Evolutionary conservation across 73 alveolate species (phyloP), one percentile per base, ranked within the genome.

Genomic region (Uronychia setigera): DNA sequence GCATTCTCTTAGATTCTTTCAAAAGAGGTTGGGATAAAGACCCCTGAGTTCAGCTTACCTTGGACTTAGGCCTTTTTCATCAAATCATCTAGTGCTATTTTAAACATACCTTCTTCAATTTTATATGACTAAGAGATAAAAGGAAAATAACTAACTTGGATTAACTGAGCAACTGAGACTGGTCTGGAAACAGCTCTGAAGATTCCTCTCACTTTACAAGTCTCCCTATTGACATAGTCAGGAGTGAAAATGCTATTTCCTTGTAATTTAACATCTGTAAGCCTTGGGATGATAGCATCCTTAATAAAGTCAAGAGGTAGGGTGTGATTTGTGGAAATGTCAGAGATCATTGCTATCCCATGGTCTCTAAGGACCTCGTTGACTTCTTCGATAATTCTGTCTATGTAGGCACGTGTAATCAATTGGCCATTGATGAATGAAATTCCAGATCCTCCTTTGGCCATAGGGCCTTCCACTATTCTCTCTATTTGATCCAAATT

Each of bases 111-210:
- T 35, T 87, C 93, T 29, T 87, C 93, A 11, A 75, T 27, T 78
- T 46, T 87, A 32, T 58, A 87, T 26, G 74, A 1, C 26, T 26
- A 26, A 9, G n/a, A n/a, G 5, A 5, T 46, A 46, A 11, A 19
- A 46, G 5, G 67, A 5, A 5, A 46, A 19, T 46, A 46, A 5
- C 67, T 46, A 46, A n/a, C 67, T 19, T 46, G 67, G 67, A 86
- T 59, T 19, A 87, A 27, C 19, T 79, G 60, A 14, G 85, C 29
- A 31, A 87, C 35, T 0, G 93, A 86, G 26, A 74, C 89, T 11
- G 93, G 93, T 31, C 93, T 58, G 28, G 89, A 80, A 29, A 81
- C 78, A 0, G 76, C 93, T n/a, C 86, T 58, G 59, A 80, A 27
- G 13, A 87, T 74, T 0, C 89, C 88, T 34, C 89, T 19, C 28